Evolutionary conservation across 345 rosid species (phyloP).

Genomic region (Erysimum cheiranthoides): DNA sequence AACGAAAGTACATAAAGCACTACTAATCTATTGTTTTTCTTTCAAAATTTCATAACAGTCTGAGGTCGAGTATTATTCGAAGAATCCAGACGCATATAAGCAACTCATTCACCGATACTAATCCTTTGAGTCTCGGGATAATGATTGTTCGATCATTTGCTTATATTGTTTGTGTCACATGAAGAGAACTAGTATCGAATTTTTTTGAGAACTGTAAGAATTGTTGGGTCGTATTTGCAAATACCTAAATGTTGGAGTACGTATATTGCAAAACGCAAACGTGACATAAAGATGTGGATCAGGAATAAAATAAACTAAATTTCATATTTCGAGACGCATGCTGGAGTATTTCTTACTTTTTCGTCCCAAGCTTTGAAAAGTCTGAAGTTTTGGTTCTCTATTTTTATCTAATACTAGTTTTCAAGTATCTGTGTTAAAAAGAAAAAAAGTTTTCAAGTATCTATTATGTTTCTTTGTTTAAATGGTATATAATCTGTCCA

Average conservation of each 20-base stretch:
- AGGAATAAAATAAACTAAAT: background rate
- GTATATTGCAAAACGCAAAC: constrained; percentile 3
- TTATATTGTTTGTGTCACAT: background rate
- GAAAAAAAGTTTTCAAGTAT: background rate
- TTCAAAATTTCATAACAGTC: constrained; percentile 49
- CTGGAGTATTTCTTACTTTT: constrained; percentile 13
- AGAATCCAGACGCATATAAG: constrained; percentile 70
- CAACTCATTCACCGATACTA: constrained; percentile 70
- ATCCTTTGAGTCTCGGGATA: background rate
- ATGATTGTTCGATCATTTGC: constrained; percentile 9
- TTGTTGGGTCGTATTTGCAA: constrained; percentile 13
- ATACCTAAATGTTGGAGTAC: background rate
- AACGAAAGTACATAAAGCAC: background rate
- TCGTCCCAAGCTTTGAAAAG: constrained; percentile 13
- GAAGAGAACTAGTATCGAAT: background rate
- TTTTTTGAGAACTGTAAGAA: background rate
- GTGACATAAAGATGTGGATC: constrained; percentile 23
- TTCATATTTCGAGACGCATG: constrained; percentile 32
- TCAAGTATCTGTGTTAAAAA: background rate
- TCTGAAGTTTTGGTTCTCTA: constrained; percentile 12
- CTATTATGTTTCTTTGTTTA: background rate
- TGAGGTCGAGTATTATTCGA: constrained; percentile 66
- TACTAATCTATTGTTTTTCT: constrained; percentile 6
- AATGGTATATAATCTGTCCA: background rate
- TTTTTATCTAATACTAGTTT: background rate